Conservation (phyloP, 176 grass and related monocot species). For the Typha latifolia region DNA sequence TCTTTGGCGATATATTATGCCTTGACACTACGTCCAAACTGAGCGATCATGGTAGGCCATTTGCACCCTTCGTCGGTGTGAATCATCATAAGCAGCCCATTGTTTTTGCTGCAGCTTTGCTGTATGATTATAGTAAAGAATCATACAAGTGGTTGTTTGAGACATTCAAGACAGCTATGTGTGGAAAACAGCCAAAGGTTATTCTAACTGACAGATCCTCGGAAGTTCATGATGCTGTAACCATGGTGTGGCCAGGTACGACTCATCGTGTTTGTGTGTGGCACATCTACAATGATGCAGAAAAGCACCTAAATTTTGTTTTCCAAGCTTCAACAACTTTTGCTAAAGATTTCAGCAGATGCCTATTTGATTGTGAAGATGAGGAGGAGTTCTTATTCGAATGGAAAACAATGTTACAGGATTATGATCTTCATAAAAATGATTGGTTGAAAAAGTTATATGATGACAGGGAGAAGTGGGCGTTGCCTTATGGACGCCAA, state of each 20-base stretch:
- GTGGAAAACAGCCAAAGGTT: constrained; percentile 45
- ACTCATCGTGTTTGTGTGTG: constrained; percentile 64
- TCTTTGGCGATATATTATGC: constrained; percentile 78
- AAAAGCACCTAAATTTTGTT: constrained; percentile 26
- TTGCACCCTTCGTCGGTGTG: constrained; percentile 64
- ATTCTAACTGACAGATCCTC: constrained; percentile 76
- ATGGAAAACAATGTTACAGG: constrained; percentile 67
- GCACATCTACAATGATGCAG: constrained; percentile 41
- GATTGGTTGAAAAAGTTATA: constrained; percentile 56
- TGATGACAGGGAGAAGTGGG: constrained; percentile 68
- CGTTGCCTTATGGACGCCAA: constrained; percentile 50
- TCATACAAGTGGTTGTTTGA: constrained; percentile 71
- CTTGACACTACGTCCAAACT: constrained; percentile 67
- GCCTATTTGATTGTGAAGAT: constrained; percentile 76
- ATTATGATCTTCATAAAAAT: constrained; percentile 47
- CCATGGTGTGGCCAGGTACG: constrained; percentile 57
- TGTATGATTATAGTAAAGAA: constrained; percentile 61
- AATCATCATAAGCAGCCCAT: constrained; percentile 84
- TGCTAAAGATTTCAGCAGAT: constrained; percentile 56
- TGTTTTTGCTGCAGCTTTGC: constrained; percentile 61
- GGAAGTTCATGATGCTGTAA: constrained; percentile 40
- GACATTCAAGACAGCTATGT: constrained; percentile 70
- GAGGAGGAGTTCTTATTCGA: constrained; percentile 57
- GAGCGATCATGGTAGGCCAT: constrained; percentile 57
- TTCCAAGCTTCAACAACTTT: constrained; percentile 74